Evolutionary conservation across 225 moss, liverwort and hornwort genomes (phyloP).

Genomic region (Rhytidiadelphus loreus): DNA sequence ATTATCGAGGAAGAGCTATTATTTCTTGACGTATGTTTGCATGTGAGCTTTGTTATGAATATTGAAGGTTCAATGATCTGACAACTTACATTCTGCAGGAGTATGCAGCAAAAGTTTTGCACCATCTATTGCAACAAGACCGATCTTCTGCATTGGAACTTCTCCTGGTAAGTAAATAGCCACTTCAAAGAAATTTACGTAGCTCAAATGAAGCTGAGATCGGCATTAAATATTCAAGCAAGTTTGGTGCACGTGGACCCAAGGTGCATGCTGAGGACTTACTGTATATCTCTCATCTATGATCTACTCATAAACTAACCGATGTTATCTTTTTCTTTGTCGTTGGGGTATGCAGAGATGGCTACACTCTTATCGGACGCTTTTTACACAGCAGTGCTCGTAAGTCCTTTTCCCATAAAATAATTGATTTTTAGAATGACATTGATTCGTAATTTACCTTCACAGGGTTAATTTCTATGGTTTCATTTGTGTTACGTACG

Average conservation of each 20-base stretch:
- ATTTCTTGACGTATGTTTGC: background rate
- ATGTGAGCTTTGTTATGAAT: background rate
- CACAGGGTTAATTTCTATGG: background rate
- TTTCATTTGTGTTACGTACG: background rate
- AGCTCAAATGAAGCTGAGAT: background rate
- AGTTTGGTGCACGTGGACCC: background rate
- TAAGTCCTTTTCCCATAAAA: constrained; percentile 1
- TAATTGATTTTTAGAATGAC: background rate
- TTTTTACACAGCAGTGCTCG: constrained; percentile 69
- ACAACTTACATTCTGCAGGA: constrained; percentile 29
- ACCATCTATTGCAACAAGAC: constrained; percentile 50
- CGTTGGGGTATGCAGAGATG: constrained; percentile 32
- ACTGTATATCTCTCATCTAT: background rate
- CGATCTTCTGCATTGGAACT: constrained; percentile 48
- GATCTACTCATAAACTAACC: background rate
- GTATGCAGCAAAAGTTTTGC: constrained; percentile 50
- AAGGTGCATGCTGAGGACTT: background rate
- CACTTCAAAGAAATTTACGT: background rate
- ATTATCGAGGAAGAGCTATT: background rate
- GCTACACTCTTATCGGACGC: constrained; percentile 59
- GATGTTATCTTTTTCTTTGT: background rate
- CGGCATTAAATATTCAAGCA: background rate
- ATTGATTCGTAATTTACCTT: background rate
- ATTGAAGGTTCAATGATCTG: background rate
- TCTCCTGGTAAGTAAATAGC: constrained; percentile 37